Conservation (phyloP, 306 rosid genomes). For the Casuarina glauca region DNA sequence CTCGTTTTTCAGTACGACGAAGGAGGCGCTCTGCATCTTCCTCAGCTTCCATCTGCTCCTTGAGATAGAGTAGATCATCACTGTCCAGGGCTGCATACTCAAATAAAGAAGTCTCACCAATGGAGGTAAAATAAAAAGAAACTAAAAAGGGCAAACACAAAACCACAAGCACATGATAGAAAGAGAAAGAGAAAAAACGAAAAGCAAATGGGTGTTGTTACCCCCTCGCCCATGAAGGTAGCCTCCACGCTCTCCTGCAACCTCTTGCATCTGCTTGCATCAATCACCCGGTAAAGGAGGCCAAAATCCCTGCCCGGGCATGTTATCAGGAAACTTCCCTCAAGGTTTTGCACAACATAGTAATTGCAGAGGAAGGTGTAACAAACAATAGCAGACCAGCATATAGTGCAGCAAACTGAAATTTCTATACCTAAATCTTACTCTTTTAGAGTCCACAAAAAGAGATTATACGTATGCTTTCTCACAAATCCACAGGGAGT, state of each 20-base stretch:
- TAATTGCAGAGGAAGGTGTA: slow-evolving; percentile 2
- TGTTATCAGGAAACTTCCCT: slow-evolving; percentile 80
- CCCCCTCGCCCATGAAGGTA: slow-evolving; percentile 99
- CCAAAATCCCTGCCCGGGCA: slow-evolving; percentile 99
- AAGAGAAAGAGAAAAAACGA: background rate
- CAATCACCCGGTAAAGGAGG: slow-evolving; percentile 69
- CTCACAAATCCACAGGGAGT: background rate
- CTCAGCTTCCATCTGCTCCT: slow-evolving; percentile 99
- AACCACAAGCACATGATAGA: slow-evolving; percentile 2
- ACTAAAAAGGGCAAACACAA: slow-evolving; percentile 8
- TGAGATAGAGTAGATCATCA: slow-evolving; percentile 95
- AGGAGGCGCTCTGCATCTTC: slow-evolving; percentile 99
- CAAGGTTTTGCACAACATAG: slow-evolving; percentile 25
- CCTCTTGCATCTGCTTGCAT: slow-evolving; percentile 98
- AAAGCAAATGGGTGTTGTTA: slow-evolving; percentile 18
- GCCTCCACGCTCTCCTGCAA: slow-evolving; percentile 99
- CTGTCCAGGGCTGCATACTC: slow-evolving; percentile 95
- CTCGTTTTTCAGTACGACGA: slow-evolving; percentile 94
- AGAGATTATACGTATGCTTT: background rate
- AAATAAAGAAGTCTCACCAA: slow-evolving; percentile 42
- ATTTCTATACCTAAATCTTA: slow-evolving; percentile 3
- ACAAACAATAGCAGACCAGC: background rate
- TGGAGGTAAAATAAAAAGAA: slow-evolving; percentile 28
- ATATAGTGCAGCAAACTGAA: background rate
- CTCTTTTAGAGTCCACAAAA: background rate